phyloP scores from a whole-genome alignment of 805 yeast genomes.

The Millerozyma acaciae region DNA sequence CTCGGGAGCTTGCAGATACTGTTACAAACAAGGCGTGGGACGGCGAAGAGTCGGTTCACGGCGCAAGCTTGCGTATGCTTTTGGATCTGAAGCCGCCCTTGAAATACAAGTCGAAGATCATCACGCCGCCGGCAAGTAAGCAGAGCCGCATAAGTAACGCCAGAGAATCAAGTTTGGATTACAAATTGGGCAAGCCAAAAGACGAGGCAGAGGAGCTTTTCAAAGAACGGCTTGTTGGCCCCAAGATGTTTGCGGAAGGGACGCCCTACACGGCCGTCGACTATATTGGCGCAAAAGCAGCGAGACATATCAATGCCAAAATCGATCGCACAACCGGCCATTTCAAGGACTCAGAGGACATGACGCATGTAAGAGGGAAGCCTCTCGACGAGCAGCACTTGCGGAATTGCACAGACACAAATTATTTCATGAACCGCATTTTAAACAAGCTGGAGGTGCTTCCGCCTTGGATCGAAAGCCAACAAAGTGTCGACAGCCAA shows the following conservation, averaged over 20 bases:
- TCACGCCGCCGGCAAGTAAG: constrained; percentile 19
- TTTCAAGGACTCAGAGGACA: constrained; percentile 49
- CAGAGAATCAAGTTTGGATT: constrained; percentile 63
- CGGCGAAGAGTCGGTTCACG: constrained; percentile 25
- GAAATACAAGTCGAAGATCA: constrained; percentile 6
- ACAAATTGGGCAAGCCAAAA: constrained; percentile 42
- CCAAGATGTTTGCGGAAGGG: constrained; percentile 43
- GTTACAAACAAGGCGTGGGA: constrained; percentile 23
- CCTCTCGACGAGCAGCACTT: constrained; percentile 52
- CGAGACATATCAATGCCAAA: constrained; percentile 63
- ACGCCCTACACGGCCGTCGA: constrained; percentile 44
- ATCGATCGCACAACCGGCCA: constrained; percentile 65
- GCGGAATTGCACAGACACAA: constrained; percentile 56
- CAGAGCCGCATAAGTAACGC: constrained; percentile 52
- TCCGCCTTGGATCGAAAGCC: constrained; percentile 88
- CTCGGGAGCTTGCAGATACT: constrained; percentile 21
- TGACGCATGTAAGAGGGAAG: constrained; percentile 52
- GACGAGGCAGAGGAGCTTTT: constrained; percentile 48
- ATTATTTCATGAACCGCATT: constrained; percentile 75
- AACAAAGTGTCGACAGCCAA: constrained; percentile 61
- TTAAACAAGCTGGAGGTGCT: constrained; percentile 69
- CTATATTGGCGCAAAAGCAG: constrained; percentile 64
- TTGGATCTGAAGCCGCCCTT: constrained; percentile 24
- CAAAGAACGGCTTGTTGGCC: constrained; percentile 60
- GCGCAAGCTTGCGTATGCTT: constrained; percentile 30